These are phyloP conservation scores for Salvia hispanica DNA, from an alignment of 257 asterid genomes.

Conservation along the genomic window DNA sequence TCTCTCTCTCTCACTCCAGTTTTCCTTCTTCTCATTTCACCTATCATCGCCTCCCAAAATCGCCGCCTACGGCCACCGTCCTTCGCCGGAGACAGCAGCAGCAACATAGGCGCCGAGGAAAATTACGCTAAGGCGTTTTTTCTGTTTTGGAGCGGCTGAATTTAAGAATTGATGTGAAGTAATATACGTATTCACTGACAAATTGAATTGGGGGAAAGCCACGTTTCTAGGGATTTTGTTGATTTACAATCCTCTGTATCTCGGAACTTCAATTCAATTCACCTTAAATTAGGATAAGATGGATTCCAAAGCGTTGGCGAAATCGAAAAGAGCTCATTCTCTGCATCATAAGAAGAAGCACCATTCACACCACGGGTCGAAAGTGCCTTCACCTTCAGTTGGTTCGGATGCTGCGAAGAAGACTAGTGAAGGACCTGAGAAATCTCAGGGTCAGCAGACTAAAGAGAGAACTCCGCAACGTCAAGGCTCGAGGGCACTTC, in stretches of 20 bases:
- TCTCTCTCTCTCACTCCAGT: too few relatives aligned
- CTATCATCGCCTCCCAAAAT: too few relatives aligned
- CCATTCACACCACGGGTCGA: constrained; percentile 51
- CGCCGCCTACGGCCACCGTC: too few relatives aligned
- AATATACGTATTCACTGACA: not conserved
- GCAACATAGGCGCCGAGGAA: too few relatives aligned
- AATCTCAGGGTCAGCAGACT: constrained; percentile 43
- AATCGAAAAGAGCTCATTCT: constrained; percentile 92
- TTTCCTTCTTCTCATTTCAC: too few relatives aligned
- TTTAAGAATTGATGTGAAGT: not conserved
- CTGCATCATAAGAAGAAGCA: constrained; percentile 69
- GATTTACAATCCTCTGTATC: not conserved
- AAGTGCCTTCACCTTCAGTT: constrained; percentile 46
- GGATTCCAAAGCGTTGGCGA: constrained; percentile 93
- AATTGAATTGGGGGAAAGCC: constrained; percentile 6
- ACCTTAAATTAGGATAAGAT: constrained; percentile 32
- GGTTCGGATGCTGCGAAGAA: constrained; percentile 46
- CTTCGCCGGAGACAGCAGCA: too few relatives aligned
- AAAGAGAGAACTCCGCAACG: constrained; percentile 45
- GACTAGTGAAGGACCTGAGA: constrained; percentile 45
- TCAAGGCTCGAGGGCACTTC: constrained; percentile 52
- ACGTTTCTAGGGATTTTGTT: not conserved
- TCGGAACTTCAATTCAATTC: not conserved
- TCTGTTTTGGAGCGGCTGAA: not conserved
- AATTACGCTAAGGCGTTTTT: not conserved